Evolutionary conservation across 2,329 filamentous ascomycete genomes (phyloP).

Genomic region (Venturia asperata): DNA sequence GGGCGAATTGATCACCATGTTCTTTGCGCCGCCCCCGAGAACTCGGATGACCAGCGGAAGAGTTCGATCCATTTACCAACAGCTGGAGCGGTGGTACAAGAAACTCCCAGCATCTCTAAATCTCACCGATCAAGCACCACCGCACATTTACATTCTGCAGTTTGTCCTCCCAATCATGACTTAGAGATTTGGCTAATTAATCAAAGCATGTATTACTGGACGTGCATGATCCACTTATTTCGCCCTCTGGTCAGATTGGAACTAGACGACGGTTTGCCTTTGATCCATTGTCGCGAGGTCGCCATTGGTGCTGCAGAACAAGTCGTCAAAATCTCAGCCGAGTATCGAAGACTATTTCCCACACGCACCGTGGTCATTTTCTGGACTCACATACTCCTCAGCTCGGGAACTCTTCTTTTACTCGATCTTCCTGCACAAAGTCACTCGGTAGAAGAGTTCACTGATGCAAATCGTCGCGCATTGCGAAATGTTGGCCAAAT

Average conservation of each 20-base stretch:
- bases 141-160: slow-evolving; percentile 65
- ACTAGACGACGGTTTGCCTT: slow-evolving; percentile 47
- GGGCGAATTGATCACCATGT: slow-evolving; percentile 61
- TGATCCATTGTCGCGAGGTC: slow-evolving; percentile 45
- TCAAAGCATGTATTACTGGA: slow-evolving; percentile 57
- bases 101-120: slow-evolving; percentile 57
- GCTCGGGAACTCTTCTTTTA: slow-evolving; percentile 4
- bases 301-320: slow-evolving; percentile 47
- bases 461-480: neutral
- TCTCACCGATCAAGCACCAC: slow-evolving; percentile 62
- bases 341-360: slow-evolving; percentile 38
- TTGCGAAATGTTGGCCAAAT: neutral
- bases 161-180: neutral
- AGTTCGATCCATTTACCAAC: slow-evolving; percentile 57
- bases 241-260: slow-evolving; percentile 62
- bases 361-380: slow-evolving; percentile 6
- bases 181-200: neutral
- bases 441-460: neutral
- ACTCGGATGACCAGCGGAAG: slow-evolving; percentile 57
- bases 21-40: slow-evolving; percentile 56
- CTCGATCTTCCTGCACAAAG: slow-evolving; percentile 4
- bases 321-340: slow-evolving; percentile 36
- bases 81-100: slow-evolving; percentile 66
- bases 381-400: slow-evolving; percentile 10
- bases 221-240: slow-evolving; percentile 63